phyloP scores from a whole-genome alignment of 371 early-diverging fungal genomes.

The Zychaea mexicana region DNA sequence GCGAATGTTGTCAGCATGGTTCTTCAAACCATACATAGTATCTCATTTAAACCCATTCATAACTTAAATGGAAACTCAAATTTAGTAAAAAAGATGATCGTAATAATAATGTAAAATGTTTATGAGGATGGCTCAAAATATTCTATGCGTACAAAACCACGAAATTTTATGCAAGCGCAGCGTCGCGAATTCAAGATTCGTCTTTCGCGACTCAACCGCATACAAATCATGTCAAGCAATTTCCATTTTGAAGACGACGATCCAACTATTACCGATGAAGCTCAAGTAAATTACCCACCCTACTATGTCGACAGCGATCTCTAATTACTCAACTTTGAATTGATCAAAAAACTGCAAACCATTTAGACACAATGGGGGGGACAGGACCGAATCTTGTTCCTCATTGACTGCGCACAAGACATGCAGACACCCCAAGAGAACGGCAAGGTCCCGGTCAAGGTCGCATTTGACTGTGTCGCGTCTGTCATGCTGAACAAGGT shows the following conservation, averaged over 20 bases:
- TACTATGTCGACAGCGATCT: too few relatives aligned
- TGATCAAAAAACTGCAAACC: neutral
- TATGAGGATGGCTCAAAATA: too few relatives aligned
- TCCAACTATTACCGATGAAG: neutral
- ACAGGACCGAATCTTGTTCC: conserved; percentile 64
- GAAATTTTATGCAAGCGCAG: neutral
- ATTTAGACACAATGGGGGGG: conserved; percentile 15
- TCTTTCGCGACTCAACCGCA: neutral
- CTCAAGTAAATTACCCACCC: too few relatives aligned
- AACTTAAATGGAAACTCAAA: too few relatives aligned
- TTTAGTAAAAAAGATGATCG: too few relatives aligned
- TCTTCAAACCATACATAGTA: too few relatives aligned
- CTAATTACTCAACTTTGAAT: neutral
- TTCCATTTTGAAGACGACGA: conserved; percentile 9
- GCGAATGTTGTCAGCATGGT: too few relatives aligned
- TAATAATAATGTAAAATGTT: too few relatives aligned
- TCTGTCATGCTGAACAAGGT: conserved; percentile 58
- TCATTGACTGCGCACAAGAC: conserved; percentile 63
- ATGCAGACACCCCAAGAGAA: conserved; percentile 53
- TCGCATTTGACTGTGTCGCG: conserved; percentile 49
- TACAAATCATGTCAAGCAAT: neutral
- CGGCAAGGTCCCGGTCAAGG: conserved; percentile 49
- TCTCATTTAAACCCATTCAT: too few relatives aligned
- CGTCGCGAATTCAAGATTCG: neutral
- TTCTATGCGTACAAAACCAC: too few relatives aligned